Base-by-base conservation (phyloP, 768 basidiomycete species). In the Calocera viscosa region DNA sequence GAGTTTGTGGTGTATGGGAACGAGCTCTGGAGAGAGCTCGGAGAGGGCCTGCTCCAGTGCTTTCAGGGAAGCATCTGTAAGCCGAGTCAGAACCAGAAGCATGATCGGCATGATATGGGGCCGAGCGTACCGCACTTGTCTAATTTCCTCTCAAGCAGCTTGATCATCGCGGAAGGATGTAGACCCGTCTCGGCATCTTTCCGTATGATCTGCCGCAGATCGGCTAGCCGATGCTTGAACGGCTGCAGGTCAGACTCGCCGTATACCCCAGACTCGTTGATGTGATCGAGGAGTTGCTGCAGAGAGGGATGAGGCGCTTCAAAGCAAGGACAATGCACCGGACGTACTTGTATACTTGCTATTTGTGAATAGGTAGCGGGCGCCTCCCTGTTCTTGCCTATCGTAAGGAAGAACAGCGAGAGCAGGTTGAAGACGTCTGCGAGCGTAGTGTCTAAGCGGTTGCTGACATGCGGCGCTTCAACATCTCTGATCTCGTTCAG, bases 341-440 rank as follows among this genome's bases (percentile, higher is more conserved):
- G 65, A 87, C 93, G 83, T 73, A 97, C 94, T 77, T 90, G 80
- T 88, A 99, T 96, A 68, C 89, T 93, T 40, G 93, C 92, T 69
- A 98, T 86, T 68, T 98, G 96, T 69, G 91, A 92, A 76, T 96
- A 99, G 0, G 90, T 92, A 28, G 94, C 95, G 0, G 95, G 94
- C 11, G 88, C 88, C 76, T 97, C 94, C 70, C 87, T 86, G 41
- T 91, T 94, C 79, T 94, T 94, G 47, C 96, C 96, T 69, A 99
- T 94, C 39, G 94, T 96, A 72, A 99, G 86, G 81, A 94, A 99
- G 82, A 96, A 97, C 70, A 99, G 83, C 16, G 93, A 95, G 49
- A 99, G 84, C 63, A 99, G 82, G 73, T 85, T 88, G 79, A 98
- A 98, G 39, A 98, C 95, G 77, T 99, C 96, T 32, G 91, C 87